phyloP scores from a whole-genome alignment of 495 filamentous ascomycete genomes.

The Zalerion maritima region DNA sequence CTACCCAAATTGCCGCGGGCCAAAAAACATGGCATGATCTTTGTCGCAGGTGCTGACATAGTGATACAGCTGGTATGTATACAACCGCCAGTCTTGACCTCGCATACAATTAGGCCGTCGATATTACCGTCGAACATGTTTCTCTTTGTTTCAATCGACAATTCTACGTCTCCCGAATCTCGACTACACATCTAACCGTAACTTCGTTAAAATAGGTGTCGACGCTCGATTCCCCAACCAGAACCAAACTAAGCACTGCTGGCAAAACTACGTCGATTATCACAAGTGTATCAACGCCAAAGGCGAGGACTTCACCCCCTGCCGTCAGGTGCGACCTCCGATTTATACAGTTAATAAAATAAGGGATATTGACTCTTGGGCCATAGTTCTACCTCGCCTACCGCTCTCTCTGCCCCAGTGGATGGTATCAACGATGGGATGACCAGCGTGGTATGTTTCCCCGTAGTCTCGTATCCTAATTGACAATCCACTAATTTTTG shows the following conservation, averaged over 20 bases:
- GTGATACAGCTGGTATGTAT: constrained; percentile 33
- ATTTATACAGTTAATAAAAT: constrained; percentile 11
- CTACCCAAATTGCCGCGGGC: constrained; percentile 18
- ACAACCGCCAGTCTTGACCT: constrained; percentile 1
- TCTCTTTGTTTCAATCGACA: background rate
- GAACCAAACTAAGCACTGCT: constrained; percentile 91
- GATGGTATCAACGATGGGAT: constrained; percentile 94
- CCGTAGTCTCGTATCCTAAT: background rate
- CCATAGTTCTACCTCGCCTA: constrained; percentile 85
- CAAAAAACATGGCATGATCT: constrained; percentile 24
- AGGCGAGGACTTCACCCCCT: constrained; percentile 97
- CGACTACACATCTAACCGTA: constrained; percentile 11
- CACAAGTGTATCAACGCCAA: constrained; percentile 98
- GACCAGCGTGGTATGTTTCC: constrained; percentile 73
- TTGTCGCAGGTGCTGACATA: constrained; percentile 11
- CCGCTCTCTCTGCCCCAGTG: constrained; percentile 89
- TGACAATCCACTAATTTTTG: constrained; percentile 9
- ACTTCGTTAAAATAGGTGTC: constrained; percentile 48
- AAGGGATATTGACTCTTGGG: constrained; percentile 1
- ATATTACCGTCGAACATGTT: constrained; percentile 1
- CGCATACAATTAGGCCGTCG: constrained; percentile 1
- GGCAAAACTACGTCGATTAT: constrained; percentile 99
- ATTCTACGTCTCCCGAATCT: constrained; percentile 1
- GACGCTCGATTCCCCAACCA: constrained; percentile 97
- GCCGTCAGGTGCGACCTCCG: constrained; percentile 61